Evolutionary conservation across 2,329 filamentous ascomycete species (phyloP), one percentile per base, ranked within the genome.

Genomic region (Pseudophaeomoniella oleicola): DNA sequence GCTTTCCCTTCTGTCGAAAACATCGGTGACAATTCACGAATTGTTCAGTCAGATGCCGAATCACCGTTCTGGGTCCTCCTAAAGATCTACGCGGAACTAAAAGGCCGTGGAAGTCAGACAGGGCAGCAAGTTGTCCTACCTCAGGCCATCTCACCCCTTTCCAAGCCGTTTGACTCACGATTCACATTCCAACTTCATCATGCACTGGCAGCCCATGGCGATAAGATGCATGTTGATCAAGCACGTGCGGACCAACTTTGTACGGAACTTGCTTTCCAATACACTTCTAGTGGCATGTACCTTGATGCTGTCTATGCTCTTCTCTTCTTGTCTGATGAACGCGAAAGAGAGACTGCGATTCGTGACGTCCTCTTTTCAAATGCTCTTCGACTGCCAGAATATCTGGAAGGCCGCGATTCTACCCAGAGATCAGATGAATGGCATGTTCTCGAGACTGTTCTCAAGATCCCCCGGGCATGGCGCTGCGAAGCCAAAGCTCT

Each of bases 11-110:
- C 69, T n/a, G 22, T 27, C 9, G 22, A 27, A n/a, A 27, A 27
- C 22, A 27, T 27, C 22, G 75, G 78, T 71, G 61, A 73, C 13
- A 75, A 81, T 42, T 59, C 64, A 3, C 60, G 74, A 36, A 63
- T 67, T 14, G 34, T 52, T 10, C 66, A 71, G 16, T 58, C 48
- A 16, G 42, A 62, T 17, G 70, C 78, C 30, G 76, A 90, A 51
- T 86, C 93, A 52, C 67, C 92, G 5, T 66, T 96, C 1, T 94
- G 88, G 80, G 81, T 85, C 10, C 69, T 98, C 0, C 61, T 98
- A 35, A 84, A 83, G 53, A 66, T 93, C 3, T 92, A 86, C 49
- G 73, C 84, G 1, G 64, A 58, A 41, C 49, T 51, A 37, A 50
- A 47, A 41, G 49, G 50, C 39, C 50, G 54, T 16, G 39, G 46